These are phyloP conservation scores for Colletotrichum australisinense DNA, from an alignment of 2,329 filamentous ascomycete species.

Conservation along the genomic window DNA sequence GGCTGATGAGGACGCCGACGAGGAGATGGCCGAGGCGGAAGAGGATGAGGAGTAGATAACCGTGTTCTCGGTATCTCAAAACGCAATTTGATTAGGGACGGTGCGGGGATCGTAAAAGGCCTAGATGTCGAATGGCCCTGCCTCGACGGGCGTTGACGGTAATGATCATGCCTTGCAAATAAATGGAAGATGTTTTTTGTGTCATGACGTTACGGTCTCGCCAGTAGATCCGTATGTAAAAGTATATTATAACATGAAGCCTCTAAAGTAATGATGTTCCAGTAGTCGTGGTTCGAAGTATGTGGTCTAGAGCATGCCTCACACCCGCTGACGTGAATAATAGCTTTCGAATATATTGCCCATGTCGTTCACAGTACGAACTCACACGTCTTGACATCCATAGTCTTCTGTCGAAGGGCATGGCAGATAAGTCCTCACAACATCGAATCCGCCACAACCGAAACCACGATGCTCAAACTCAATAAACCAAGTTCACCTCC, in stretches of 20 bases:
- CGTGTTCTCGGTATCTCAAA: conserved; percentile 9
- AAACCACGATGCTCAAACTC: background rate
- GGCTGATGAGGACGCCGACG: conserved; percentile 38
- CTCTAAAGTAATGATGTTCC: background rate
- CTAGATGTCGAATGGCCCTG: conserved; percentile 36
- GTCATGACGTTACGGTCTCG: background rate
- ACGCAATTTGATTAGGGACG: conserved; percentile 26
- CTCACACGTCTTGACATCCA: background rate
- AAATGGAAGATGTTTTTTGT: conserved; percentile 37
- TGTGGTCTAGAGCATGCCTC: background rate
- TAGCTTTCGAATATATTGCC: background rate
- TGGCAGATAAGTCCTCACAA: background rate
- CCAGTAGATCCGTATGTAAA: background rate
- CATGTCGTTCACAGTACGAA: background rate
- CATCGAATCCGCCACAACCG: background rate
- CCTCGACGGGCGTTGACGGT: conserved; percentile 38
- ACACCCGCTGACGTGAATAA: background rate
- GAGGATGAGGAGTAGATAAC: conserved; percentile 37
- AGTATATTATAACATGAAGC: background rate
- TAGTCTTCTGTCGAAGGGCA: background rate
- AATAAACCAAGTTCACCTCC: conserved; percentile 13
- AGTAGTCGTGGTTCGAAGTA: background rate
- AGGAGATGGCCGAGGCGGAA: conserved; percentile 37
- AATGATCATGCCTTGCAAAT: conserved; percentile 38
- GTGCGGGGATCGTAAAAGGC: conserved; percentile 35